Base-by-base conservation (phyloP, 1,139 yeast species). In the Yamadazyma dendronema region DNA sequence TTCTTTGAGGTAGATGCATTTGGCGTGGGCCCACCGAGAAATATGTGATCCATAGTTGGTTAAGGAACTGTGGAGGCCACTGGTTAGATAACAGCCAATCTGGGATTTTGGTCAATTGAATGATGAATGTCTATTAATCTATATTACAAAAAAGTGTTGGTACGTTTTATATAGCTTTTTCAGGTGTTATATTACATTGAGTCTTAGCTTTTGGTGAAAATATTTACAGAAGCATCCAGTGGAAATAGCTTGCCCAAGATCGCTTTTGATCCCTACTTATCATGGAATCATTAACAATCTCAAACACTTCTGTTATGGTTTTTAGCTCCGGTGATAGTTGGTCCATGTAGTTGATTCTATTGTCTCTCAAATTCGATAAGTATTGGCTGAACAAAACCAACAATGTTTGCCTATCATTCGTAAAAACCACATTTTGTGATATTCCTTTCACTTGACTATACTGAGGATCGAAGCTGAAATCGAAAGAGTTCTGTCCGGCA, bases 281-380 rank as follows among this genome's bases (percentile, higher is more conserved):
- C 48, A 50, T 48, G 7, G 65, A 59, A 30, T 50, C 45, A 7
- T 53, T 52, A 24, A 64, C 50, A 11, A 52, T 38, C 11, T 45
- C 47, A 36, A 61, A 59, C 9, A 60, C 50, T 28, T 33, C 25
- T 22, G 23, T 21, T 4, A 32, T 34, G 15, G 26, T 26, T 29
- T 31, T 36, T 30, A n/a, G 31, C 13, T 28, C 23, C 7, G 31
- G 23, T 4, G 23, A 16, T 16, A 28, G 31, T 4, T 30, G 13
- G n/a, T 12, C 26, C 10, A 19, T 12, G 14, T 8, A 17, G 8
- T 4, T n/a, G 7, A 30, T 80, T 54, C 81, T 65, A 53, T 83
- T 76, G 53, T 87, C 79, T 86, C 81, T 80, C 3, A 13, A 10
- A n/a, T 38, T 42, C 6, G 27, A 28, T 4, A 40, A 30, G 29